Evolutionary conservation across 805 yeast species (phyloP).

Genomic region (Schwanniomyces polymorphus): DNA sequence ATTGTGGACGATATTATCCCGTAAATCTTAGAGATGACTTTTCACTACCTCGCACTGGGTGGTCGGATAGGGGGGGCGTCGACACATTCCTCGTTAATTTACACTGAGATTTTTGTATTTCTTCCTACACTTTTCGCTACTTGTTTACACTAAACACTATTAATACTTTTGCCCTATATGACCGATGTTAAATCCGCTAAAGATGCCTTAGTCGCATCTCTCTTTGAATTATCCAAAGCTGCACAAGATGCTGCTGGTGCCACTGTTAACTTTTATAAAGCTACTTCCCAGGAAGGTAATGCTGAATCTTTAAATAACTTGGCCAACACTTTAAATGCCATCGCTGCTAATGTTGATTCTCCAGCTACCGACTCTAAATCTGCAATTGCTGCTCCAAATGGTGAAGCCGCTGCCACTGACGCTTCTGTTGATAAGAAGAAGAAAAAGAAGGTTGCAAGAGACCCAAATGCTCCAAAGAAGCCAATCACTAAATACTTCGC

Average conservation of each 20-base stretch:
- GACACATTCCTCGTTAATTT: constrained; percentile 1
- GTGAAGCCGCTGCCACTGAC: constrained; percentile 15
- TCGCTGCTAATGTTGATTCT: constrained; percentile 18
- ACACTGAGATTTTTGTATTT: neutral
- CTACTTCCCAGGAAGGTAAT: constrained; percentile 41
- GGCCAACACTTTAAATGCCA: constrained; percentile 37
- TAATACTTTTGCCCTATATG: constrained; percentile 7
- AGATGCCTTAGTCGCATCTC: constrained; percentile 58
- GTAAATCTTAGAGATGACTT: neutral
- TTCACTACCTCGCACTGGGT: neutral
- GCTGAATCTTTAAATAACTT: constrained; percentile 39
- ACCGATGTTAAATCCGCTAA: constrained; percentile 19
- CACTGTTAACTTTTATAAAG: constrained; percentile 71
- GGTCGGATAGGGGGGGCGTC: neutral
- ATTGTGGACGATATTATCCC: neutral
- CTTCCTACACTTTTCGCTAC: neutral
- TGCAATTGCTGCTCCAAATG: constrained; percentile 12
- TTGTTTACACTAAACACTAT: neutral
- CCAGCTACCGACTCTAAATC: constrained; percentile 13
- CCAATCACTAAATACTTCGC: constrained; percentile 86
- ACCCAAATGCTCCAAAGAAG: constrained; percentile 94
- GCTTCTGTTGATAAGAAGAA: constrained; percentile 41
- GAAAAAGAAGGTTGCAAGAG: constrained; percentile 54
- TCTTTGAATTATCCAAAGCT: constrained; percentile 82
- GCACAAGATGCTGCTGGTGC: constrained; percentile 83